Evolutionary conservation across 768 basidiomycete genomes (phyloP).

Genomic region (Rhodotorula toruloides): DNA sequence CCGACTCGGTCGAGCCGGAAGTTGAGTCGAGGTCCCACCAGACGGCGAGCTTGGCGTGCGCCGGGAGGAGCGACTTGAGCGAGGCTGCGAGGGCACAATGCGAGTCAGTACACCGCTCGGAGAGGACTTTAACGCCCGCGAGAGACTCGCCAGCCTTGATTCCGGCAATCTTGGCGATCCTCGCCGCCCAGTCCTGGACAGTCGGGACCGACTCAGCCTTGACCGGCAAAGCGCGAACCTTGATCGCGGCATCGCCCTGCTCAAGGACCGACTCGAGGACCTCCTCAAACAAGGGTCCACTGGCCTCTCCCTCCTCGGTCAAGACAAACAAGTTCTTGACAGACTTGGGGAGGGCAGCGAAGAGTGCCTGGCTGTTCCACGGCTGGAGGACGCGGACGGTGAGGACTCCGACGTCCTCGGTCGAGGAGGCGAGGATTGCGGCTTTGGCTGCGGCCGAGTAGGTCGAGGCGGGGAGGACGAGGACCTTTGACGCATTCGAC

Average conservation of each 20-base stretch:
- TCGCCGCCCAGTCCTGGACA: constrained; percentile 43
- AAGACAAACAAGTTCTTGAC: constrained; percentile 64
- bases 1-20: constrained; percentile 32
- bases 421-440: constrained; percentile 54
- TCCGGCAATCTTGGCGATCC: constrained; percentile 61
- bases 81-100: constrained; percentile 51
- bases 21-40: constrained; percentile 42
- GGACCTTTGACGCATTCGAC: constrained; percentile 57
- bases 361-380: constrained; percentile 68
- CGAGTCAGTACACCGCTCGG: too few relatives aligned
- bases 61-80: constrained; percentile 50
- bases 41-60: constrained; percentile 47
- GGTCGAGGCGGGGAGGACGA: constrained; percentile 56
- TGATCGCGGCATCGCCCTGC: constrained; percentile 43
- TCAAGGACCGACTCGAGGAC: constrained; percentile 38
- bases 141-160: too few relatives aligned
- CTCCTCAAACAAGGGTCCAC: constrained; percentile 65
- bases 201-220: constrained; percentile 43
- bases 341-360: constrained; percentile 57
- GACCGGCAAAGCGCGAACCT: constrained; percentile 38
- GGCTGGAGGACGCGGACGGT: constrained; percentile 74
- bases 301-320: constrained; percentile 59
- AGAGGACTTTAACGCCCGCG: too few relatives aligned
- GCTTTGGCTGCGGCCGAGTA: constrained; percentile 72
- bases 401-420: constrained; percentile 60